Evolutionary conservation across 2,329 filamentous ascomycete species (phyloP), one percentile per base, ranked within the genome.

Genomic region (Harringtonia lauricola): DNA sequence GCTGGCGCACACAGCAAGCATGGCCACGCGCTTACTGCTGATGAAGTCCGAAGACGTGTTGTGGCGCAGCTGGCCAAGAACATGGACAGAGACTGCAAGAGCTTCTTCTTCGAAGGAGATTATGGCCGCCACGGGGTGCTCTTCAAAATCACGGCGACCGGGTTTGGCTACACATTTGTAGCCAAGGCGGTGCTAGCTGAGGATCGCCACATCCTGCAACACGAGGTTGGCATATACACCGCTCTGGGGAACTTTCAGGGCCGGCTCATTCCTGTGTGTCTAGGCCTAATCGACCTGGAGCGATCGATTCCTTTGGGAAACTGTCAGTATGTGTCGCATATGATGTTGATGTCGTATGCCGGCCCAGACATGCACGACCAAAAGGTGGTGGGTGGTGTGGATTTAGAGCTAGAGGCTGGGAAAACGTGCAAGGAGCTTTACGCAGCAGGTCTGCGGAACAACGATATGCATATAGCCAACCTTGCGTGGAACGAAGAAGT

Each of bases 111-210:
- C 4, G 15, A 17, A 8, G 38, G 39, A 8, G 13, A 6, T 14
- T 39, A 29, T 22, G 45, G 39, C 7, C 35, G 34, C 30, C 15
- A 42, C 28, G 42, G 46, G 21, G 37, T 39, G 8, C 40, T 48
- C 10, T 45, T 48, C 34, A 39, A 39, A 29, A 8, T 45, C 18
- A 34, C 40, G 2, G 33, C 39, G 1, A 36, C 36, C 12, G 46
- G 40, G 7, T 48, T 29, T 29, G 46, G 42, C 34, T 48, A 48
- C 42, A 44, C 41, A 3, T 24, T 47, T 5, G 46, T 45, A 15
- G 42, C 38, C 30, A 47, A 47, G 21, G 42, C 17, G 17, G 28
- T 17, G n/a, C 39, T 33, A 35, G 29, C 21, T 0, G 18, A 14
- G 24, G 17, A 42, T 19, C 30, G 30, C 18, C 3, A 5, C 22